Evolutionary conservation across 2,329 filamentous ascomycete genomes (phyloP).

Genomic region (Sporothrix brasiliensis): DNA sequence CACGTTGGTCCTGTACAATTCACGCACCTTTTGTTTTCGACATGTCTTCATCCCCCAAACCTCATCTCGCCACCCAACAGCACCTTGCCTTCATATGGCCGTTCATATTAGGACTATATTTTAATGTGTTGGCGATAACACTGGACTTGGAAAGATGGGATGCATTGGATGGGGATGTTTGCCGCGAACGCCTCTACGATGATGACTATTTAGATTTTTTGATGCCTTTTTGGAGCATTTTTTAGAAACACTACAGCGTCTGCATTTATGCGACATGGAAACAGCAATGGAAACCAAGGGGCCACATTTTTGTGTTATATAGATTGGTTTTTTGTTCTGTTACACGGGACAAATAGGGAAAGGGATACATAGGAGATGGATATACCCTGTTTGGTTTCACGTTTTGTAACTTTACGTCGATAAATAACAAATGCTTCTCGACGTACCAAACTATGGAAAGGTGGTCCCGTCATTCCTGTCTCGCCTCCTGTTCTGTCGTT

Average conservation of each 20-base stretch:
- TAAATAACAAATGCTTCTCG: neutral
- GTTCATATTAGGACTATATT: neutral
- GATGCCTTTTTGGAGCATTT: constrained; percentile 1
- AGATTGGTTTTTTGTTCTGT: constrained; percentile 7
- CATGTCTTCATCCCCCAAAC: neutral
- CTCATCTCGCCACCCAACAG: neutral
- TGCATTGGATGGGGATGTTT: neutral
- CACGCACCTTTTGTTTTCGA: neutral
- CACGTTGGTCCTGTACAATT: constrained; percentile 4
- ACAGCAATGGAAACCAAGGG: constrained; percentile 5
- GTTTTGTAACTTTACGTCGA: neutral
- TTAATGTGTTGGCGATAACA: neutral
- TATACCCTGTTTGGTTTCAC: constrained; percentile 14
- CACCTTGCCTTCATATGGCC: neutral
- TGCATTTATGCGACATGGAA: constrained; percentile 18
- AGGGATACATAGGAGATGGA: constrained; percentile 11
- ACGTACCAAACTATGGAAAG: neutral
- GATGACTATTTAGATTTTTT: neutral
- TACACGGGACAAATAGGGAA: neutral
- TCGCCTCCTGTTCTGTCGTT: no score
- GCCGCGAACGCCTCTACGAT: neutral
- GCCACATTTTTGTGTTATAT: neutral
- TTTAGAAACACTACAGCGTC: neutral
- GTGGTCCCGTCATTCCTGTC: no score
- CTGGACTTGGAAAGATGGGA: neutral